Conservation (phyloP, 1,284 basidiomycete species). For the Bondarzewia mesenterica region DNA sequence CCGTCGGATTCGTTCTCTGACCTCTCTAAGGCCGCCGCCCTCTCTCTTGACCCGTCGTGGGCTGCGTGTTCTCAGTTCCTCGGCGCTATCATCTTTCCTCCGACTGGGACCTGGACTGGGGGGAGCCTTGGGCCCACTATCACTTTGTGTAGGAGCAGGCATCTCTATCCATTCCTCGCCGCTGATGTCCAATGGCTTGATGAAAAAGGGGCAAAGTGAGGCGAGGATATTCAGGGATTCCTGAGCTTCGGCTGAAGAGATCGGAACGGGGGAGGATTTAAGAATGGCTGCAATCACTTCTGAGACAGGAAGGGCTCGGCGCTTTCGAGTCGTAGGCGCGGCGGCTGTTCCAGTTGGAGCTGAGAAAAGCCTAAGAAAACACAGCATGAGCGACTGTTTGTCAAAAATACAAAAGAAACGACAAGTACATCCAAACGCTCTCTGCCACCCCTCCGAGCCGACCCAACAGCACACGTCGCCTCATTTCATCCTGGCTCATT, state of each 20-base stretch:
- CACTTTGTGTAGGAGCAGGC: constrained; percentile 39
- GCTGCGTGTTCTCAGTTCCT: constrained; percentile 56
- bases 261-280: constrained; percentile 72
- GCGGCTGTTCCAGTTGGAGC: constrained; percentile 37
- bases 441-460: constrained; percentile 74
- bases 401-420: not conserved
- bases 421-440: constrained; percentile 74
- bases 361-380: constrained; percentile 53
- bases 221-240: constrained; percentile 62
- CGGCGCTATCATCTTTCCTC: constrained; percentile 30
- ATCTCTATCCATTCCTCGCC: constrained; percentile 79
- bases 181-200: constrained; percentile 50
- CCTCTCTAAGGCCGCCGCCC: constrained; percentile 63
- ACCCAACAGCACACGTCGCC: constrained; percentile 64
- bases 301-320: constrained; percentile 52
- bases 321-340: constrained; percentile 51
- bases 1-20: constrained; percentile 68
- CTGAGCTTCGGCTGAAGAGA: constrained; percentile 65
- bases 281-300: constrained; percentile 61
- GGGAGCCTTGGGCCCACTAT: constrained; percentile 12
- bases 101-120: constrained; percentile 19
- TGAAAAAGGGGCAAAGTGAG: constrained; percentile 70
- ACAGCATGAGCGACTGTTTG: constrained; percentile 3
- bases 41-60: constrained; percentile 62
- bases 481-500: constrained; percentile 66